These are phyloP conservation scores for Sporopachydermia quercuum DNA, from an alignment of 805 yeast species.

Conservation along the genomic window DNA sequence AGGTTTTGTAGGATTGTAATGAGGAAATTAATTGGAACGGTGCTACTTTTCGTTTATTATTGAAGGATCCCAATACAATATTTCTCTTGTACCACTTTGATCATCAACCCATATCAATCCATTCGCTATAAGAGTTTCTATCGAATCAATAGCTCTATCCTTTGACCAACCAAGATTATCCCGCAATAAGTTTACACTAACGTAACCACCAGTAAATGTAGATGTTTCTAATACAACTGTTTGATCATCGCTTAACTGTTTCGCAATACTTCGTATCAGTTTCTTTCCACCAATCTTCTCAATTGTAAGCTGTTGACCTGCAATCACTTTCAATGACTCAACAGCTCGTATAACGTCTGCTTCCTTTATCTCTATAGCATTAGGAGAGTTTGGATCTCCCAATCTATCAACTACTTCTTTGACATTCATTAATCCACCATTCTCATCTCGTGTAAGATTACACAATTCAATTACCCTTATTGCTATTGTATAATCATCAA, in stretches of 20 bases:
- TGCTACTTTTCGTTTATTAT: constrained; percentile 37
- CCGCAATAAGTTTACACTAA: constrained; percentile 41
- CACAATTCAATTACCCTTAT: constrained; percentile 68
- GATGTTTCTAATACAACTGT: constrained; percentile 59
- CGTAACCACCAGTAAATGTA: constrained; percentile 56
- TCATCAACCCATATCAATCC: constrained; percentile 83
- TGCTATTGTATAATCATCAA: constrained; percentile 51
- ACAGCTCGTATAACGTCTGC: constrained; percentile 46
- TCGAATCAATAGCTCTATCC: constrained; percentile 41
- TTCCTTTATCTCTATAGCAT: constrained; percentile 21
- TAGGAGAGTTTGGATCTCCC: constrained; percentile 12
- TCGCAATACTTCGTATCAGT: constrained; percentile 50
- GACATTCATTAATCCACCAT: constrained; percentile 70
- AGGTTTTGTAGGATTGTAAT: too few relatives aligned
- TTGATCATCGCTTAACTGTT: constrained; percentile 54
- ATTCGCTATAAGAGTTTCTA: constrained; percentile 66
- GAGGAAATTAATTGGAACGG: too few relatives aligned
- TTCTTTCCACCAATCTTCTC: constrained; percentile 40
- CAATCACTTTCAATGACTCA: constrained; percentile 30
- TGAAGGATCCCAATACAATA: constrained; percentile 58
- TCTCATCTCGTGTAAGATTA: constrained; percentile 48
- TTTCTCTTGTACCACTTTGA: constrained; percentile 26
- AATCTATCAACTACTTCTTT: constrained; percentile 30
- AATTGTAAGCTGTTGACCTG: constrained; percentile 57
- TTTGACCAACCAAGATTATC: constrained; percentile 71